Base-by-base conservation (phyloP, 2,329 filamentous ascomycete genomes). In the Neurospora sp. region DNA sequence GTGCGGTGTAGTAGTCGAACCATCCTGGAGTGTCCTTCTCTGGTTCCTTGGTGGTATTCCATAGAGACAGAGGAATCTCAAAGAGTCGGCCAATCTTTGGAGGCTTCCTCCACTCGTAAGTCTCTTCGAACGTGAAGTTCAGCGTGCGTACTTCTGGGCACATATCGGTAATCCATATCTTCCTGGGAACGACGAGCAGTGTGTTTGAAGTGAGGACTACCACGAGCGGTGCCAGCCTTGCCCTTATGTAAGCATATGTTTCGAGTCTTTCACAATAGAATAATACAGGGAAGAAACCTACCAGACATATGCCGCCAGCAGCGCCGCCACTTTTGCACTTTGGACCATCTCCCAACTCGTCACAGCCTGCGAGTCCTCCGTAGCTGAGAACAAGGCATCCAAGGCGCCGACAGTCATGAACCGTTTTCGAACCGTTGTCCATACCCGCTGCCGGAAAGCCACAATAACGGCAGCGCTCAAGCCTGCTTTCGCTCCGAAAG, bases 331-430 rank as follows among this genome's bases (percentile, higher is more conserved):
- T 86, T 62, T 86, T 80, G 67, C 78, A 36, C 70, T 71, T 23
- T 66, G 70, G 6, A 73, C 67, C 39, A 79, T 73, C 71, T 75
- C 73, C 81, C 80, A 68, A 74, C 89, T 66, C 87, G 88, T 87
- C 73, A 88, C 88, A 81, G 86, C 85, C 10, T 71, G 36, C 36
- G 76, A 67, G 66, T 76, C 73, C 38, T 76, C 74, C 2, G 75
- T 74, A 8, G 82, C 87, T 0, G 77, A 76, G 68, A 81, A 81
- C 67, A 81, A 71, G 8, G 78, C 77, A 71, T 80, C 79, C 42
- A 81, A 68, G 4, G 74, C 76, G 4, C 67, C 73, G 19, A 77
- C 73, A 42, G 69, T 75, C 74, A 77, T 70, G 17, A 76, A 66
- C 1, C 76, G 70, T 42, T 72, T 75, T 38, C 75, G 71, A 15